A percentile compares a stretch with the other conserved stretches of the same genome.
Conservation (phyloP, 805 yeast genomes). For the Myxozyma udenii region DNA sequence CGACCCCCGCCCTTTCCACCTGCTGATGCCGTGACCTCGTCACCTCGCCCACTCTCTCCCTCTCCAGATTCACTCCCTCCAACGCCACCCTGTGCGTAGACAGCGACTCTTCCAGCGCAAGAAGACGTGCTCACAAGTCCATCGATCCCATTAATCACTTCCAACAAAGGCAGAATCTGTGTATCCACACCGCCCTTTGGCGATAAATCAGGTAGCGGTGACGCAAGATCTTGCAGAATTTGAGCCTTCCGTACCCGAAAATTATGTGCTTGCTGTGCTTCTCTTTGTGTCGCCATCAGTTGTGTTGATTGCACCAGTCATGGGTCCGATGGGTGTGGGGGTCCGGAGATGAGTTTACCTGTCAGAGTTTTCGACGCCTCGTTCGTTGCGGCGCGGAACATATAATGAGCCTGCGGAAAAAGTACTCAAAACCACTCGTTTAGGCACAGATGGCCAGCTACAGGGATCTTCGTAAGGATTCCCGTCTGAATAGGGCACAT, state of each 20-base stretch:
- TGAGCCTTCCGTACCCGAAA: constrained; percentile 14
- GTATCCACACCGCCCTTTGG: constrained; percentile 87
- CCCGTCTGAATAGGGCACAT: no score
- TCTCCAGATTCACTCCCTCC: background rate
- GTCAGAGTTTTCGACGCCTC: no score
- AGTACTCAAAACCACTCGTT: no score
- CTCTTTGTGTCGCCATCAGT: background rate
- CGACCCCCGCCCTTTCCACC: constrained; percentile 88
- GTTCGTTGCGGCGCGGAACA: no score
- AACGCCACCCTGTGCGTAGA: constrained; percentile 64
- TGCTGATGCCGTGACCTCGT: constrained; percentile 2
- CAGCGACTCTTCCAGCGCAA: constrained; percentile 83
- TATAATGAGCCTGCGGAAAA: no score
- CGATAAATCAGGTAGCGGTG: constrained; percentile 51
- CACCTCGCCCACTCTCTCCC: background rate
- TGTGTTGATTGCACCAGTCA: no score
- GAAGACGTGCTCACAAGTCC: constrained; percentile 84
- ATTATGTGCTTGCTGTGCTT: background rate
- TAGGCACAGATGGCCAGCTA: no score
- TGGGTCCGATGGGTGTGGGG: no score
- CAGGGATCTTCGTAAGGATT: no score
- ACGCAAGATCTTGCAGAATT: constrained; percentile 17
- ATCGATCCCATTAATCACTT: constrained; percentile 57
- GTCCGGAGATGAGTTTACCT: no score
- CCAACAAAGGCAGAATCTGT: constrained; percentile 67